Evolutionary conservation across 2,329 filamentous ascomycete genomes (phyloP), one percentile per base, ranked within the genome.

Genomic region (Fusarium armeniacum): DNA sequence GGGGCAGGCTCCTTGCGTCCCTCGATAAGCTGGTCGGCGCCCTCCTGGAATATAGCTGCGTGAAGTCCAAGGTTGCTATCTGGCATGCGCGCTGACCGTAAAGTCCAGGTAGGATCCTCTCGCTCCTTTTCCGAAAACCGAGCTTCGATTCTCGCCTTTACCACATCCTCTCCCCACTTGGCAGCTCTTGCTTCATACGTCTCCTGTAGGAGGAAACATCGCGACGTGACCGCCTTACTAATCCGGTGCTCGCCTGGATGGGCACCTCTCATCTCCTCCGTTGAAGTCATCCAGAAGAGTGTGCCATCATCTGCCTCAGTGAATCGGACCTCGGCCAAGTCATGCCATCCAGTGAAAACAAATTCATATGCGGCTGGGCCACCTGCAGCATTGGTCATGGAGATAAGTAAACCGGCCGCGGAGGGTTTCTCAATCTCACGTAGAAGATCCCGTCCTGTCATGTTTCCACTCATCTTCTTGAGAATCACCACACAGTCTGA

Each of bases 401-500:
- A 88, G 28, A 86, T 86, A 62, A 90, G 84, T 61, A 91, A 81
- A 5, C 86, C 85, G 40, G 89, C 87, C 3, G 89, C 85, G 3
- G 89, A 91, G 24, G 91, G 91, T 74, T 92, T 94, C 75, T 98
- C 94, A 36, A 98, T 86, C 74, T 98, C 94, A 5, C 94, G 90
- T 57, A 97, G 81, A 54, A 98, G 81, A 60, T 93, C 92, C 40
- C 93, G 90, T 7, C 93, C 93, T 10, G 90, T 91, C 33, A 85
- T 87, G 56, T 86, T 86, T 11, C 86, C 85, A 5, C 84, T 82
- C 30, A 88, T 83, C 78, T 94, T 97, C 70, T 90, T 91, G 16
- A 97, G 81, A 22, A 97, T 82, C 18, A 97, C 86, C 1, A 98
- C 78, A 56, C 88, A 91, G 73, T 98, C 94, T 4, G 93, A 89